Evolutionary conservation across 2,329 filamentous ascomycete genomes (phyloP), one percentile per base, ranked within the genome.

Genomic region (Coccinonectria pachysandricola): DNA sequence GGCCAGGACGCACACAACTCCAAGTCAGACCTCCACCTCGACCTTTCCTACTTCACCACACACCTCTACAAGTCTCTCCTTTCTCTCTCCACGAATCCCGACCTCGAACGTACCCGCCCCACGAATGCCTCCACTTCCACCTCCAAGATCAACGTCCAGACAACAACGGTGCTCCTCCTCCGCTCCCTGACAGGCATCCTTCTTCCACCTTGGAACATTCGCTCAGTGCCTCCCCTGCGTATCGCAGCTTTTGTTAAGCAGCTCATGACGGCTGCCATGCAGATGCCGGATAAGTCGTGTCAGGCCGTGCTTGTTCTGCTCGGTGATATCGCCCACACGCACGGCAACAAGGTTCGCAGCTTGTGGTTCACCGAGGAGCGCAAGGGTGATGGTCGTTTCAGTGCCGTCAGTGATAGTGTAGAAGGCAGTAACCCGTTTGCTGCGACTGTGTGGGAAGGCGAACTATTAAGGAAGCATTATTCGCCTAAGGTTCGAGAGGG

Each of bases 351-450:
- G 56, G 72, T 96, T 21, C 72, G 72, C 19, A 74, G 79, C n/a
- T 56, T 98, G 34, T 98, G 91, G 88, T 77, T 92, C 46, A 93
- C 86, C 1, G 88, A 96, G 51, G 91, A 96, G 61, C 69, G 88
- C 25, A 81, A 83, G 51, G 88, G 88, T 6, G 88, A 96, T 50
- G 91, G 91, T 3, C 72, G 79, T 1, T 96, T 83, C 47, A 80
- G 87, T 54, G 67, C 85, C 1, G 53, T 79, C 21, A 74, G 75
- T 22, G 67, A 69, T 15, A 82, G 79, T 37, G 71, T 92, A 4
- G 88, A 95, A 55, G 77, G 73, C 6, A 87, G 79, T 40, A 96
- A 96, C 57, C 86, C 88, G 1, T 93, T 91, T 55, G 82, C 87
- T 1, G 75, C 77, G 4, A 95, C 85, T 0, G 69, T 92, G 1